Base-by-base conservation (phyloP, 495 filamentous ascomycete genomes). In the Xylaria scruposa region DNA sequence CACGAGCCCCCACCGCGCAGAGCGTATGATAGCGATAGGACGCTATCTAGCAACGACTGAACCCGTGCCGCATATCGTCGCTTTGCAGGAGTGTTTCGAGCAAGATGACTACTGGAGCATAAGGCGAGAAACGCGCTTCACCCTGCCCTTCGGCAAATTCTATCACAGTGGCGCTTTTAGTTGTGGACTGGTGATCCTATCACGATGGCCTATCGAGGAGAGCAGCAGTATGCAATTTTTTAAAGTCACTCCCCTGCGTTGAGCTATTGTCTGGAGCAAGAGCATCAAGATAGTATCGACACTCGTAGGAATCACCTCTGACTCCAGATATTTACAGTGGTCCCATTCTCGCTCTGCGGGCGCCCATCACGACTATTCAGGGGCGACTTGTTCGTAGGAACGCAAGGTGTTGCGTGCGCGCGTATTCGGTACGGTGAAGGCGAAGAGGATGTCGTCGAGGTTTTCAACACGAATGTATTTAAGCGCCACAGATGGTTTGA, bases 71-170 rank as follows among this genome's bases (percentile, higher is more conserved):
- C 89, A 97, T 64, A 96, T 99, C 75, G 94, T 99, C 70, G 94
- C 91, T 17, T 85, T 99, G 19, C 96, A 99, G 84, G 96, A 99
- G 85, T 97, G 93, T 86, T 99, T 92, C 91, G 95, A 93, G 8
- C 91, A 97, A 72, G 86, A 94, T 74, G 96, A 98, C 85, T 98
- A 95, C 86, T 85, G 88, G 46, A 89, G 85, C 78, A 94, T 99
- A 73, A 93, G 93, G 40, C 79, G 86, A 26, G 87, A 91, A 70
- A 97, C 94, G 0, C 85, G 85, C 56, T 83, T 91, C 72, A 85
- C 96, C 56, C 87, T 98, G n/a, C 96, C 96, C 1, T 92, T 97
- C 78, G 94, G 90, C 40, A 99, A 99, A 80, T 97, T 95, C 84
- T 99, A 97, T 84, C 88, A 90, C 75, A 92, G 92, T 74, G 96